phyloP scores from a whole-genome alignment of 352 stramenopile genomes.

The Pythium sp. region DNA sequence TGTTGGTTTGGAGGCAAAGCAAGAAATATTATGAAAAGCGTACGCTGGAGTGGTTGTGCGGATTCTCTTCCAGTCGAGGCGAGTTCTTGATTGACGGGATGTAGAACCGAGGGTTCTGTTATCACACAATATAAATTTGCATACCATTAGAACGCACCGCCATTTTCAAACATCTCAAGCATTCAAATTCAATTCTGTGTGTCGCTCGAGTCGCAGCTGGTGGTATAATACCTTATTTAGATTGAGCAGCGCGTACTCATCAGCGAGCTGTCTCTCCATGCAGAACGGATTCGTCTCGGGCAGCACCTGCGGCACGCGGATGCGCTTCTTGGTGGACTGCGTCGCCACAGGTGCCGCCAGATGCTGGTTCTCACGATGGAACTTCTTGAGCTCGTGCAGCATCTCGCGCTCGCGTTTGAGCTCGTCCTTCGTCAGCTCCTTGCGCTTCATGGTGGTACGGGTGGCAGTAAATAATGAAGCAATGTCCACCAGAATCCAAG shows the following conservation, averaged over 20 bases:
- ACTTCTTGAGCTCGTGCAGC: slow-evolving; percentile 66
- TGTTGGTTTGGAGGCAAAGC: slow-evolving; percentile 9
- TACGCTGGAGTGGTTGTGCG: slow-evolving; percentile 77
- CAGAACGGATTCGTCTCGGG: slow-evolving; percentile 72
- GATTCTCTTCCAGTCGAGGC: slow-evolving; percentile 46
- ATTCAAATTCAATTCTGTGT: neutral
- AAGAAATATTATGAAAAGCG: neutral
- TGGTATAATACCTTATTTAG: slow-evolving; percentile 71
- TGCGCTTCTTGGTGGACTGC: slow-evolving; percentile 59
- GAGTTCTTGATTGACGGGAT: slow-evolving; percentile 47
- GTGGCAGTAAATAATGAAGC: neutral
- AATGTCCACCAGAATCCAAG: neutral
- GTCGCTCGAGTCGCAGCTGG: neutral
- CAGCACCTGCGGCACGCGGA: slow-evolving; percentile 55
- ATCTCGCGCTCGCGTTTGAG: slow-evolving; percentile 59
- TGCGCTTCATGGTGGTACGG: slow-evolving; percentile 2
- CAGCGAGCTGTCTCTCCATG: slow-evolving; percentile 65
- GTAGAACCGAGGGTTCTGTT: slow-evolving; percentile 75
- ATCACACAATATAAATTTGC: neutral
- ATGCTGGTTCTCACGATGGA: slow-evolving; percentile 47
- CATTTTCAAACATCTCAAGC: neutral
- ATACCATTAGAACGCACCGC: neutral
- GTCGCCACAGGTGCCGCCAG: slow-evolving; percentile 37
- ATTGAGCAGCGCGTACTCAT: slow-evolving; percentile 67
- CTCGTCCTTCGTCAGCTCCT: slow-evolving; percentile 10